Evolutionary conservation across 441 rosid genomes (phyloP).

Genomic region (Populus trichocarpa): DNA sequence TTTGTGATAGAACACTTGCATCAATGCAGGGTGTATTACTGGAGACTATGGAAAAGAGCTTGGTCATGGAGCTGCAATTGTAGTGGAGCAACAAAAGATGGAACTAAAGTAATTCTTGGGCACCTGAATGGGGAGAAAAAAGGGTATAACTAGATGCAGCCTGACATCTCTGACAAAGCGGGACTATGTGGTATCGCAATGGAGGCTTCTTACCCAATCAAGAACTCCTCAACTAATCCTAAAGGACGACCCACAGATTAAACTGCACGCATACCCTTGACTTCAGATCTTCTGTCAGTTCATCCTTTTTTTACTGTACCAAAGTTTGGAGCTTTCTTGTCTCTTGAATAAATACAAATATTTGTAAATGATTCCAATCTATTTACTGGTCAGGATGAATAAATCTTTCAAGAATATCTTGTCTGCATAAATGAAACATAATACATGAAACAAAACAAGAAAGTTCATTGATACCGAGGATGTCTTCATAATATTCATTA

Average conservation of each 20-base stretch:
- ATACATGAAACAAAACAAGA: not conserved
- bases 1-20: not conserved
- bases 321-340: not conserved
- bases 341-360: not conserved
- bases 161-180: slow-evolving; percentile 43
- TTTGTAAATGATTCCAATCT: not conserved
- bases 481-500: not conserved
- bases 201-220: slow-evolving; percentile 78
- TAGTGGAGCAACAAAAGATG: slow-evolving; percentile 61
- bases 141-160: slow-evolving; percentile 70
- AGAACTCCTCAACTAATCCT: slow-evolving; percentile 58
- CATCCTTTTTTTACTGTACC: not conserved
- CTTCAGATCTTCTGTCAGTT: not conserved
- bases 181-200: slow-evolving; percentile 84
- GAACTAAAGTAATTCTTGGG: slow-evolving; percentile 91
- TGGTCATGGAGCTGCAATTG: slow-evolving; percentile 71
- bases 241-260: slow-evolving; percentile 19
- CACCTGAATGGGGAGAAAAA: slow-evolving; percentile 81
- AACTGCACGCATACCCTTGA: not conserved
- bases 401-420: not conserved
- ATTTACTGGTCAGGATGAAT: not conserved
- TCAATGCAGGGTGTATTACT: slow-evolving; percentile 58
- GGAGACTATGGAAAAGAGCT: slow-evolving; percentile 70
- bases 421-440: not conserved
- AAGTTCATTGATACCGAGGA: not conserved